A percentile compares a stretch with the other conserved stretches of the same genome.
Evolutionary conservation across 2,329 filamentous ascomycete species (phyloP).

Genomic region (Coniochaeta hoffmannii): DNA sequence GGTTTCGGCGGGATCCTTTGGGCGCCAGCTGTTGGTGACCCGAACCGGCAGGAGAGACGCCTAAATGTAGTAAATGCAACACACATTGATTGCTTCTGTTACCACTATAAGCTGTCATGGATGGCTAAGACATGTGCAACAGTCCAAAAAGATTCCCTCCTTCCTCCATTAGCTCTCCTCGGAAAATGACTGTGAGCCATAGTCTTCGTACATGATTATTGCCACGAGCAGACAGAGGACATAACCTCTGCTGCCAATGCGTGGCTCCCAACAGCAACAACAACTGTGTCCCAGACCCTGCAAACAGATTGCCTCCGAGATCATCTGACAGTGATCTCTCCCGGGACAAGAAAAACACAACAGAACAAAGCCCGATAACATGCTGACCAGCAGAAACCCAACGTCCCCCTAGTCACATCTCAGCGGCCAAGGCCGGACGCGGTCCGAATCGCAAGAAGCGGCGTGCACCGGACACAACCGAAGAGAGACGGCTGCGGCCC

Average conservation of each 20-base stretch:
- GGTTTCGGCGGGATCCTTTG: neutral
- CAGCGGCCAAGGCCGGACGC: neutral
- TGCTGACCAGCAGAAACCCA: neutral
- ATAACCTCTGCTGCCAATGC: constrained; percentile 10
- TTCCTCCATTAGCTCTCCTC: constrained; percentile 7
- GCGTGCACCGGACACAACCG: constrained; percentile 3
- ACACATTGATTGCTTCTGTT: constrained; percentile 1
- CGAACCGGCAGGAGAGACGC: neutral
- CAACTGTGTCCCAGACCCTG: neutral
- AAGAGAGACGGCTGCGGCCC: constrained; percentile 6
- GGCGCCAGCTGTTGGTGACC: neutral
- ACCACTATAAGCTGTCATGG: neutral
- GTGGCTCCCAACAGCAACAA: constrained; percentile 9
- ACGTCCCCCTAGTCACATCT: neutral
- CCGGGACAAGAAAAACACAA: neutral
- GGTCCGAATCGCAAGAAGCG: constrained; percentile 10
- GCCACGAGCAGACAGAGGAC: constrained; percentile 5
- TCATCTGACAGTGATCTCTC: neutral
- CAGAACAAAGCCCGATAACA: neutral
- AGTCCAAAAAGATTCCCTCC: constrained; percentile 12
- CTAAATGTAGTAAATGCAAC: neutral
- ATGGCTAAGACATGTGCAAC: constrained; percentile 1
- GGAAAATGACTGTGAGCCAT: neutral
- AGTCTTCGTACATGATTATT: constrained; percentile 10
- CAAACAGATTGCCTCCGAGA: neutral